Base-by-base conservation (phyloP, 306 rosid species). In the Prunus kanzakura region DNA sequence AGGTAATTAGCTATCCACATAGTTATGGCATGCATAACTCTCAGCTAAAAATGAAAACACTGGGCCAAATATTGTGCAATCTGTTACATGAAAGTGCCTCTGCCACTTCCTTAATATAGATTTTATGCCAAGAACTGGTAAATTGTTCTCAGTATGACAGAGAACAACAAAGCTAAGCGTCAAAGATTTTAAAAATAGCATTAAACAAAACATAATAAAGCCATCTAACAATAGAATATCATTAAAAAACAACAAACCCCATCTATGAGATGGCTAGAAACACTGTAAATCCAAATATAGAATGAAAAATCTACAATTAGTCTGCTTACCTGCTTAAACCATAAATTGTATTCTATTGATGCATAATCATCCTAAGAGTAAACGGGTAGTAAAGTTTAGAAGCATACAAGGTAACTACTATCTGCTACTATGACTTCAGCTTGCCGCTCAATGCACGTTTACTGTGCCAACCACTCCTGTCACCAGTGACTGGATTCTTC, bases 391-490 rank as follows among this genome's bases (percentile, higher is more conserved):
- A n/a, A 65, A 41, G 73, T 63, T 52, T 25, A 23, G 55, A 81
- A 51, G 76, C 78, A 72, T 41, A 74, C 18, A 45, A 27, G 16
- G n/a, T 32, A 12, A 52, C 54, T 51, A 4, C n/a, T 13, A 56
- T 62, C 71, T 41, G 72, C 73, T 32, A 56, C 89, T 90, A 94
- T 2, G 96, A 93, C 86, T 89, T 92, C 60, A 89, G 80, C 86
- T 95, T 95, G 64, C 93, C 84, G 23, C 91, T 85, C 74, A 86
- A 74, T 52, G 91, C 89, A 5, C 91, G 86, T 79, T 87, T 91
- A 74, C 43, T 81, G 58, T 87, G 87, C 98, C 98, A 90, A 81
- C 88, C 71, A 74, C 23, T 80, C 67, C 76, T 73, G 22, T 86
- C 90, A 7, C 88, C 82, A 32, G 79, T 80, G 69, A 63, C 83